Percentiles rank a stretch among this genome's conserved stretches.
These are phyloP conservation scores for Hypoxylon sp. DNA, from an alignment of 2,329 filamentous ascomycete genomes.

Conservation along the genomic window DNA sequence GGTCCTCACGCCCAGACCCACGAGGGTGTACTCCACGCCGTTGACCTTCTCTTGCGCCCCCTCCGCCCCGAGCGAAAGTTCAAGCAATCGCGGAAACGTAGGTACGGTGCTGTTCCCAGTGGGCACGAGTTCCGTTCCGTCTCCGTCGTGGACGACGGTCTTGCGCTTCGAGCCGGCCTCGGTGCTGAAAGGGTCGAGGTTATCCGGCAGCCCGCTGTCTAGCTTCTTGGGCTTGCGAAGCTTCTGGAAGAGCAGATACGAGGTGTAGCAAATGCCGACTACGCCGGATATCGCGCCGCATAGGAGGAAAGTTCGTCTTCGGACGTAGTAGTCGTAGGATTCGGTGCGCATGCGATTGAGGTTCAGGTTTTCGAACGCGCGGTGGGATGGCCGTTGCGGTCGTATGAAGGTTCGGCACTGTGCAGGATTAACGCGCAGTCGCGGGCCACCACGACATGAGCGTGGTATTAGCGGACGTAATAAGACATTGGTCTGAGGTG, in stretches of 20 bases:
- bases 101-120: conserved; percentile 86
- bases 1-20: conserved; percentile 87
- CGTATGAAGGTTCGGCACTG: conserved; percentile 54
- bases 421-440: conserved; percentile 21
- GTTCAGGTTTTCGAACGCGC: conserved; percentile 62
- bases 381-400: conserved; percentile 44
- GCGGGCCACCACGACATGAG: conserved; percentile 20
- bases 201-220: conserved; percentile 60
- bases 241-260: conserved; percentile 49
- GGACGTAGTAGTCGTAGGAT: conserved; percentile 62
- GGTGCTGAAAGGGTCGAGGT: conserved; percentile 57
- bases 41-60: conserved; percentile 50
- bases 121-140: conserved; percentile 78
- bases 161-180: conserved; percentile 65
- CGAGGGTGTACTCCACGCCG: conserved; percentile 80
- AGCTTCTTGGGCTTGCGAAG: conserved; percentile 61
- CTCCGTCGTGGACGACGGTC: conserved; percentile 72
- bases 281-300: conserved; percentile 63
- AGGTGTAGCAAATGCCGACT: conserved; percentile 63
- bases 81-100: conserved; percentile 79
- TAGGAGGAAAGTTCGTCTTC: conserved; percentile 64
- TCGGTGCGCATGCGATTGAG: conserved; percentile 61
- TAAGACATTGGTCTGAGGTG: conserved; percentile 15
- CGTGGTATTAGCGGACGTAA: conserved; percentile 14
- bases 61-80: conserved; percentile 59